Base-by-base conservation (phyloP, 2,329 filamentous ascomycete species). In the Immersiporthe knoxdaviesiana region DNA sequence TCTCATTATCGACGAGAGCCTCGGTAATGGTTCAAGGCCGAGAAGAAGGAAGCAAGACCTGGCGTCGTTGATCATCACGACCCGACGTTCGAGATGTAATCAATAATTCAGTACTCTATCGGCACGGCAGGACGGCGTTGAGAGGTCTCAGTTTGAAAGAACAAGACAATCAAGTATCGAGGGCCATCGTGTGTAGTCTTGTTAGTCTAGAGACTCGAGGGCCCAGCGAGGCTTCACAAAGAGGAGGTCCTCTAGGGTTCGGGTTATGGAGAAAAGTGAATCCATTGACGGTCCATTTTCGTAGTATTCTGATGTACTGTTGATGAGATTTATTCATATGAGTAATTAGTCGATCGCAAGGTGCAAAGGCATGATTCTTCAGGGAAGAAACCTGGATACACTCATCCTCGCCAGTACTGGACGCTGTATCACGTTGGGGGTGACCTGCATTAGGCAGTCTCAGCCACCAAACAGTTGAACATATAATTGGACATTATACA, bases 241-340 rank as follows among this genome's bases (percentile, higher is more conserved):
- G 24, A 21, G 56, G 5, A n/a, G n/a, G 32, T 10, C 30, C 7
- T 27, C 44, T 47, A 67, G 65, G 65, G 65, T 67, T 67, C 56
- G 65, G 65, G 65, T 67, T 67, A 32, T 32, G 18, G 37, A 27
- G 4, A 30, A 24, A 18, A 24, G 14, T 6, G 6, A 52, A 39
- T 27, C 12, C 7, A 3, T 63, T 35, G 59, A 18, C 21, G 21
- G 12, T 30, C 59, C n/a, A 27, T 44, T 37, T 62, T 39, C 37
- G 39, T 30, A 27, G 52, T 32, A 56, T 56, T 8, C 6, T 2
- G 32, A 30, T 32, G 14, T 56, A 11, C 21, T 12, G 14, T 30
- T 32, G 52, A 32, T 18, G 27, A 32, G 6, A 39, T 39, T 39
- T 10, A 39, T 16, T 18, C 12, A 16, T 24, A 32, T 27, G 12